A percentile compares a stretch with the other conserved stretches of the same genome.
Conservation (phyloP, 106 monocot species). For the Dendrobium officinale region DNA sequence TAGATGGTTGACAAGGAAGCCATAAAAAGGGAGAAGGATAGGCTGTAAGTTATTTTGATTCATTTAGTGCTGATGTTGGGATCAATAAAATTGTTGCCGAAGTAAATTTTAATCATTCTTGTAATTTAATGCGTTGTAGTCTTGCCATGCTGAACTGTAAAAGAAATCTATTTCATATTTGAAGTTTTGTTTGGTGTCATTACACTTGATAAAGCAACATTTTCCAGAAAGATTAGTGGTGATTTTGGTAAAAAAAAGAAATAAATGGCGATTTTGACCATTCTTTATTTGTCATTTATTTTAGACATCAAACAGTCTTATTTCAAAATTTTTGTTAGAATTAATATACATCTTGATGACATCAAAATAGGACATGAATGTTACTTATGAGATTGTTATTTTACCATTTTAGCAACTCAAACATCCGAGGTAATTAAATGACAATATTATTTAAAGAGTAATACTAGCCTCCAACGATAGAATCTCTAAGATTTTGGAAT, state of each 20-base stretch:
- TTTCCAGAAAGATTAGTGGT: background rate
- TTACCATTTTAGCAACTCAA: too few species aligned
- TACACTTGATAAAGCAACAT: background rate
- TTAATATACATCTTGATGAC: too few species aligned
- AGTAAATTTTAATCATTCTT: background rate
- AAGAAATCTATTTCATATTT: background rate
- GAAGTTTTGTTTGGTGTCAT: background rate
- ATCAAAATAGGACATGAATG: too few species aligned
- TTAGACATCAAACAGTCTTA: background rate
- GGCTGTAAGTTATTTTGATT: conserved; percentile 33
- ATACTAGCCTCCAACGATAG: too few species aligned
- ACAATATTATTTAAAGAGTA: too few species aligned
- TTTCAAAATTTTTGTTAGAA: too few species aligned
- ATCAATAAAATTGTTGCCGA: background rate
- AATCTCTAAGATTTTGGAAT: too few species aligned
- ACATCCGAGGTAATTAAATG: too few species aligned
- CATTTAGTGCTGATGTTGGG: background rate
- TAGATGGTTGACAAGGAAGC: conserved; percentile 50
- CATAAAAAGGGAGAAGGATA: conserved; percentile 44
- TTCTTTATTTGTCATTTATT: background rate
- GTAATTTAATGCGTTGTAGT: background rate
- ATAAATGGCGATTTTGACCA: background rate
- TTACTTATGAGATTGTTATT: too few species aligned
- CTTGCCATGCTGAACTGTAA: background rate
- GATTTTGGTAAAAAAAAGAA: background rate